Evolutionary conservation across 2,329 filamentous ascomycete species (phyloP), one percentile per base, ranked within the genome.

Genomic region (Fusarium duplospermum): DNA sequence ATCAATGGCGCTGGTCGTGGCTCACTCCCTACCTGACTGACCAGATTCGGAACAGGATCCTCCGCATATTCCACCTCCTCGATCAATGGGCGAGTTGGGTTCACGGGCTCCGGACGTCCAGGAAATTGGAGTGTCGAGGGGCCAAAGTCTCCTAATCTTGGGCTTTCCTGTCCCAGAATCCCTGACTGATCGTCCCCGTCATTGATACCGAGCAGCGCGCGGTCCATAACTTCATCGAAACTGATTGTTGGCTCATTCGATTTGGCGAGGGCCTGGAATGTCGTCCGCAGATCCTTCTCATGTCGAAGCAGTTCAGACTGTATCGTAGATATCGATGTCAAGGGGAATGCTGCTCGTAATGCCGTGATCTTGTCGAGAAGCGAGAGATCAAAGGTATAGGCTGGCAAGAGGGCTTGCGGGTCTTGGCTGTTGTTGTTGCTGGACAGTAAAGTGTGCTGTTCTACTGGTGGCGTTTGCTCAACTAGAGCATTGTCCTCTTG

Each of bases 341-440:
- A 75, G 3, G 87, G 87, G 50, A 87, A 89, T 0, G 87, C 86
- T 18, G 79, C 75, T 50, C 80, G 82, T 3, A 88, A 74, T n/a
- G 82, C 80, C 8, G 67, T 76, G 14, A 81, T 71, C 27, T 81
- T 82, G 36, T 86, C 82, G 1, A 82, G 52, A 24, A 71, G 75
- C 13, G 67, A 65, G 27, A 80, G 59, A 52, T 72, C 66, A 14
- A 75, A 56, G 56, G 24, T 24, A 13, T 45, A 61, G 4, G 56
- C 35, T 33, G 59, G 54, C 24, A 50, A 45, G 11, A 58, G 50
- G 18, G 33, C 38, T 22, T 47, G 36, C 4, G 40, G 24, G 16
- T 58, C 27, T 35, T 56, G 52, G 16, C 62, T 52, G 18, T 31
- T 60, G 16, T 62, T 29, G 33, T 36, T 31, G 16, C 50, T 42